These are phyloP conservation scores for Coemansia sp. DNA, from an alignment of 192 early-diverging fungal species.

Conservation along the genomic window DNA sequence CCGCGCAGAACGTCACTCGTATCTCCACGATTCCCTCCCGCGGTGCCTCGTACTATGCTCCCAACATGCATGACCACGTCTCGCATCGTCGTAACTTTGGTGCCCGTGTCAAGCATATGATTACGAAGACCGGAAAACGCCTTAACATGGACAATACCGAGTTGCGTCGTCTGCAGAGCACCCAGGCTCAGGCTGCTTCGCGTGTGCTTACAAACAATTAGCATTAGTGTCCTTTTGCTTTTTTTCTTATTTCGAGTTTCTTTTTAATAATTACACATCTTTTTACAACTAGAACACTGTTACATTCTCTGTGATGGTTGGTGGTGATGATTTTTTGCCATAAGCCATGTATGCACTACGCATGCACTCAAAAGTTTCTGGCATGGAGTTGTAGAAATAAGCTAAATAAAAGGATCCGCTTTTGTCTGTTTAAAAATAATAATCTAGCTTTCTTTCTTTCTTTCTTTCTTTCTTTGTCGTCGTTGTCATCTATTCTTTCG, in stretches of 20 bases:
- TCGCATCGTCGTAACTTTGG: conserved; percentile 60
- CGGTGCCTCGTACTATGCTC: conserved; percentile 63
- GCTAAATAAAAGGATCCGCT: neutral
- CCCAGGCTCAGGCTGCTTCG: conserved; percentile 65
- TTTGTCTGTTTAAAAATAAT: neutral
- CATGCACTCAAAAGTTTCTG: neutral
- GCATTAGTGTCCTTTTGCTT: neutral
- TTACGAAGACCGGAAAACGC: conserved; percentile 59
- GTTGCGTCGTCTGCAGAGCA: conserved; percentile 72
- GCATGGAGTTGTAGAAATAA: neutral
- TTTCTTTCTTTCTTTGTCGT: neutral
- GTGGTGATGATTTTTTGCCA: neutral
- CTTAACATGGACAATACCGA: conserved; percentile 64
- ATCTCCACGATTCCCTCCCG: conserved; percentile 63
- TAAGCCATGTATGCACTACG: neutral
- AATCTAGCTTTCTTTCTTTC: neutral
- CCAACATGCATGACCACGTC: conserved; percentile 57
- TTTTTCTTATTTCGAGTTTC: neutral
- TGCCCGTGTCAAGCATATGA: conserved; percentile 46
- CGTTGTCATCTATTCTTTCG: neutral
- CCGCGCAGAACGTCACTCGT: conserved; percentile 59
- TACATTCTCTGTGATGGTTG: too few species aligned
- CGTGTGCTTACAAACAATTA: conserved; percentile 34
- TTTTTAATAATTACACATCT: neutral
- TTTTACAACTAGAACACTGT: too few species aligned